A percentile compares a stretch with the other conserved stretches of the same genome.
phyloP scores from a whole-genome alignment of 2,329 filamentous ascomycete species.

The Ceratocystis harringtonii region DNA sequence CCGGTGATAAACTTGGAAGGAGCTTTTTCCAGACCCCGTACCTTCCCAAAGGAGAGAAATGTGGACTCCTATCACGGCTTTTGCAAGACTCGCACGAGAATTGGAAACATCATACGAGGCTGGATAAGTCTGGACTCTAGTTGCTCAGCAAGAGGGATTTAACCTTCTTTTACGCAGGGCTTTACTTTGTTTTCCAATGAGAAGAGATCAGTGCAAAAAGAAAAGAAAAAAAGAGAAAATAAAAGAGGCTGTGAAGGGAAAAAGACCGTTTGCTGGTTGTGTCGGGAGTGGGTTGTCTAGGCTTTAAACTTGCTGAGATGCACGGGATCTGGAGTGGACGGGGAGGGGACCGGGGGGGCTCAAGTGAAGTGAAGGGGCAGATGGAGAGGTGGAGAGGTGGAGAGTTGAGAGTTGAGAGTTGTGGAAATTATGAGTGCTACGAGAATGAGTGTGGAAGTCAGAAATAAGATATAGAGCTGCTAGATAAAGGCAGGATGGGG shows the following conservation, averaged over 20 bases:
- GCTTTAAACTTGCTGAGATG: background rate
- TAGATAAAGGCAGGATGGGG: too few relatives aligned
- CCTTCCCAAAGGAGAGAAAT: constrained; percentile 4
- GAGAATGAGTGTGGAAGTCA: too few relatives aligned
- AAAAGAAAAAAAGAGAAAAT: background rate
- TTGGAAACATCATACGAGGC: constrained; percentile 2
- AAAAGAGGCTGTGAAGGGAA: background rate
- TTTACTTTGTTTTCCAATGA: background rate
- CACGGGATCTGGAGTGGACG: background rate
- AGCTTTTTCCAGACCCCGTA: background rate
- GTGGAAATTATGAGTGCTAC: too few relatives aligned
- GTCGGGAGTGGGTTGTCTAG: background rate
- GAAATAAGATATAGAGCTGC: too few relatives aligned
- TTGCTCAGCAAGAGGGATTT: background rate
- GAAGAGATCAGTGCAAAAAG: background rate
- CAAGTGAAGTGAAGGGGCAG: background rate
- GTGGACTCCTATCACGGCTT: constrained; percentile 1
- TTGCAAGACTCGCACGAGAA: constrained; percentile 9
- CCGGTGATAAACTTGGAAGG: background rate
- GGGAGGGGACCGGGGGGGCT: background rate
- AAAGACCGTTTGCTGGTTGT: background rate
- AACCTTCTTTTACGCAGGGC: background rate
- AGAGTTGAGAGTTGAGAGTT: too few relatives aligned
- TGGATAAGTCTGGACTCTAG: background rate
- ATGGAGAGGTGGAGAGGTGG: background rate